Evolutionary conservation across 2,329 filamentous ascomycete species (phyloP), one percentile per base, ranked within the genome.

Genomic region (Colletotrichum sp.): DNA sequence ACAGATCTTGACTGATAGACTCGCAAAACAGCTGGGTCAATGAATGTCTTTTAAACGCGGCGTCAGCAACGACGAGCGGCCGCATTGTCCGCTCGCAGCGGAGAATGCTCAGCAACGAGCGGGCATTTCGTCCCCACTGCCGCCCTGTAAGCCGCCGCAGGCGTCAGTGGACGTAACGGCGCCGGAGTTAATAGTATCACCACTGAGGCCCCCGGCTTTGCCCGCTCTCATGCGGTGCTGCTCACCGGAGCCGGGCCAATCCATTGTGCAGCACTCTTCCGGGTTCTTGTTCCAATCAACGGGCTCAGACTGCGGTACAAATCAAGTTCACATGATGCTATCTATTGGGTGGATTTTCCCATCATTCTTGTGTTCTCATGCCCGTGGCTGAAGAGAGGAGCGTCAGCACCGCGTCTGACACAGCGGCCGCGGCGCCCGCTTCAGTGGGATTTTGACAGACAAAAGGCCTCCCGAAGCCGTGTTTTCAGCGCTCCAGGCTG

Each of bases 161-260:
- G 69, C 29, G 31, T 59, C 13, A 27, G 6, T 29, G 8, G 27
- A 16, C 36, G 65, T 16, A 47, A n/a, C n/a, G 24, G 15, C 24
- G 51, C 36, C 70, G 70, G 70, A 73, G 29, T 73, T 73, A 70
- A 73, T 65, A 47, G 16, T 70, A 73, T 70, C 66, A 24, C 70
- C 70, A 70, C 21, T 29, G 6, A 12, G 16, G 54, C 18, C 27
- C 66, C 47, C 36, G 33, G 13, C 54, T 4, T n/a, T 57, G 54
- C 54, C 43, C 51, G 51, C 54, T 29, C 4, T 29, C 54, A 7
- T 18, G 54, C 24, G 21, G 54, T 29, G 31, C 24, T 57, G 43
- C n/a, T 51, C 43, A 21, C n/a, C 27, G 24, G 24, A 58, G 55
- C 13, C 55, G 16, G 55, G 8, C 21, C 15, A 58, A 29, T 16